Conservation (phyloP, 2,329 filamentous ascomycete species). For the Onygenales sp. region DNA sequence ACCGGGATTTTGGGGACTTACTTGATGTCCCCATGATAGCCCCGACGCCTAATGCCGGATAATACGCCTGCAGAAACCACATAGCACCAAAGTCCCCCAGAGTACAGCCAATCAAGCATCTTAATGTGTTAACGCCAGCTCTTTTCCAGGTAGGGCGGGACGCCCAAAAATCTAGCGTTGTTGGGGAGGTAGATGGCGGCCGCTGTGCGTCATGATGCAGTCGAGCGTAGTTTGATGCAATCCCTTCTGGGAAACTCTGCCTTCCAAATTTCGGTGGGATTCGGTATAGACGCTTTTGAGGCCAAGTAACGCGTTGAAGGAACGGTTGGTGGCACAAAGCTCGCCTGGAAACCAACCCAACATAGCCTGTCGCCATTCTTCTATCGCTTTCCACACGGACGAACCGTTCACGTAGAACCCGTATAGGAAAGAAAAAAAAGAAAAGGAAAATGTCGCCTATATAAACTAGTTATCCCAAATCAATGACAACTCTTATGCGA, state of each 20-base stretch:
- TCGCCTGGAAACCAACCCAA: no score
- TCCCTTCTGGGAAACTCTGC: no score
- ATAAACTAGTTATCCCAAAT: not conserved
- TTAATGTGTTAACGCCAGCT: slow-evolving; percentile 45
- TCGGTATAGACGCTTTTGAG: not conserved
- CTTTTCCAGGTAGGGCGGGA: slow-evolving; percentile 37
- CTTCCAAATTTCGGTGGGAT: not conserved
- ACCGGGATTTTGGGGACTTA: slow-evolving; percentile 16
- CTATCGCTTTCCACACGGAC: no score
- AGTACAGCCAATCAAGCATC: slow-evolving; percentile 48
- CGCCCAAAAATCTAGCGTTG: slow-evolving; percentile 24
- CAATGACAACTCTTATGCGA: slow-evolving; percentile 8
- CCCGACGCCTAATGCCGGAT: slow-evolving; percentile 38
- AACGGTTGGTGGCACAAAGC: not conserved
- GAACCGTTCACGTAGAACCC: no score
- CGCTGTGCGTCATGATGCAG: not conserved
- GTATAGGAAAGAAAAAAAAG: not conserved
- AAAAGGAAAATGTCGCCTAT: not conserved
- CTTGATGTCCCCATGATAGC: slow-evolving; percentile 46
- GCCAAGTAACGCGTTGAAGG: not conserved
- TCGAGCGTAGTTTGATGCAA: not conserved
- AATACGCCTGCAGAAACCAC: slow-evolving; percentile 45
- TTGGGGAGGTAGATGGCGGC: not conserved
- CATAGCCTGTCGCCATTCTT: no score
- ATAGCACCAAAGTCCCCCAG: slow-evolving; percentile 47